Evolutionary conservation across 1,139 yeast genomes (phyloP).

Genomic region (Meyerozyma smithsonii): DNA sequence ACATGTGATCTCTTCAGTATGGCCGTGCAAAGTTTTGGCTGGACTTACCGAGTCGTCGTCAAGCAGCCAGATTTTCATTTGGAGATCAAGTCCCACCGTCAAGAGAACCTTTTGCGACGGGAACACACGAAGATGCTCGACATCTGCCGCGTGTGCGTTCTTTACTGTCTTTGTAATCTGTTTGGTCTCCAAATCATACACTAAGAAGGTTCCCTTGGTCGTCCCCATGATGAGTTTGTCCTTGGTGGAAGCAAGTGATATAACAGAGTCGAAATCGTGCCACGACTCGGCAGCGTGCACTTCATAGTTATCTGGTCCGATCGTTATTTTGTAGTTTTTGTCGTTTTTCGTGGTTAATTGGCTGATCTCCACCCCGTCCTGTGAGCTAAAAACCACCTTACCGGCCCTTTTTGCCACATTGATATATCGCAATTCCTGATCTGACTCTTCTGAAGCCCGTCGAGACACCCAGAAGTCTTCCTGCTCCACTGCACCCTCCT

Average conservation of each 20-base stretch:
- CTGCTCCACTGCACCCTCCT: conserved; percentile 10
- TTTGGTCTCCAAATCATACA: conserved; percentile 10
- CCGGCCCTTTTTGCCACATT: conserved; percentile 7
- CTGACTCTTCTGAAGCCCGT: conserved; percentile 24
- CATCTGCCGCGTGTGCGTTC: conserved; percentile 45
- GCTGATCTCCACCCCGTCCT: conserved; percentile 1
- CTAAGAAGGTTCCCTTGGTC: conserved; percentile 33
- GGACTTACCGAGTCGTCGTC: conserved; percentile 39
- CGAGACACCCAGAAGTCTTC: conserved; percentile 39
- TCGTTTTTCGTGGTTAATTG: neutral
- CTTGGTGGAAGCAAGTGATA: neutral
- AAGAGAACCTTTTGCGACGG: conserved; percentile 59
- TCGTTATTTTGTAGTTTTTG: conserved; percentile 3
- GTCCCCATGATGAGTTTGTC: conserved; percentile 30
- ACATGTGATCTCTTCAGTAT: conserved; percentile 41
- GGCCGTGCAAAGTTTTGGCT: conserved; percentile 43
- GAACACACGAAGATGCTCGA: conserved; percentile 35
- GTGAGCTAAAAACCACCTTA: conserved; percentile 7
- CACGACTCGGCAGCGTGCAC: neutral
- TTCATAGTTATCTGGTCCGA: conserved; percentile 4
- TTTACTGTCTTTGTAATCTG: conserved; percentile 7
- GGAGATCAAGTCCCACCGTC: conserved; percentile 53
- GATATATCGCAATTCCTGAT: conserved; percentile 17
- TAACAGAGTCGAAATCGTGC: neutral
- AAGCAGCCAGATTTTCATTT: conserved; percentile 52